phyloP scores from a whole-genome alignment of 1,284 basidiomycete species.

The Porogramme epimiltina region DNA sequence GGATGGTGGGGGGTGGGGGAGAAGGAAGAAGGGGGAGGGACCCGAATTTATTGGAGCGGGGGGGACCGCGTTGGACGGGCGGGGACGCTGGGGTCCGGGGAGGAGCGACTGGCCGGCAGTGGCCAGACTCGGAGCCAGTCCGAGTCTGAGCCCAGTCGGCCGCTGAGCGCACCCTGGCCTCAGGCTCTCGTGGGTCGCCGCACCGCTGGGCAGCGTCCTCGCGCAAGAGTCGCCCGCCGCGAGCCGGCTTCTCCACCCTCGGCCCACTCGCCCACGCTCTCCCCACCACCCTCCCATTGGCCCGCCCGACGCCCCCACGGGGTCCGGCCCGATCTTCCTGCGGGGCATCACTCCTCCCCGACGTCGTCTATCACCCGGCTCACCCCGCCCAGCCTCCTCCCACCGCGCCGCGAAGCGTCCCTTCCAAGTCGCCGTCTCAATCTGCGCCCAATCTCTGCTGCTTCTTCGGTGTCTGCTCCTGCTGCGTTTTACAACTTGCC shows the following conservation, averaged over 20 bases:
- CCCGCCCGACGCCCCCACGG: not conserved
- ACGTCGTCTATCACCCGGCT: slow-evolving; percentile 1
- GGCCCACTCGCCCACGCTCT: not conserved
- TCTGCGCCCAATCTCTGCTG: no score
- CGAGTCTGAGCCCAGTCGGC: not conserved
- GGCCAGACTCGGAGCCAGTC: slow-evolving; percentile 15
- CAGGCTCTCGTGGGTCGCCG: not conserved
- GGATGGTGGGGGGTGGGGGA: slow-evolving; percentile 12
- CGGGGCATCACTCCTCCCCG: slow-evolving; percentile 14
- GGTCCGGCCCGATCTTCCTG: slow-evolving; percentile 16
- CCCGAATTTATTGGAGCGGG: slow-evolving; percentile 22
- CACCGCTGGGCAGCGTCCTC: not conserved
- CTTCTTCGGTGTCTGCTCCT: no score
- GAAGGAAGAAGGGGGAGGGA: slow-evolving; percentile 7
- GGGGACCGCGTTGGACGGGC: slow-evolving; percentile 18
- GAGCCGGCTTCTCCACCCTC: not conserved
- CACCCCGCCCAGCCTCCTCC: slow-evolving; percentile 5
- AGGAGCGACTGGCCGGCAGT: not conserved
- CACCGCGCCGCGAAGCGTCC: no score
- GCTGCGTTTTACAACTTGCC: no score
- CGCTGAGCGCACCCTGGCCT: no score
- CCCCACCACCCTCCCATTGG: not conserved
- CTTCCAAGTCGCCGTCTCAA: no score
- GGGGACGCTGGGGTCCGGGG: slow-evolving; percentile 2
- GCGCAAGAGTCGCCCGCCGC: not conserved